Base-by-base conservation (phyloP, 768 basidiomycete species). In the Mycena vitilis region DNA sequence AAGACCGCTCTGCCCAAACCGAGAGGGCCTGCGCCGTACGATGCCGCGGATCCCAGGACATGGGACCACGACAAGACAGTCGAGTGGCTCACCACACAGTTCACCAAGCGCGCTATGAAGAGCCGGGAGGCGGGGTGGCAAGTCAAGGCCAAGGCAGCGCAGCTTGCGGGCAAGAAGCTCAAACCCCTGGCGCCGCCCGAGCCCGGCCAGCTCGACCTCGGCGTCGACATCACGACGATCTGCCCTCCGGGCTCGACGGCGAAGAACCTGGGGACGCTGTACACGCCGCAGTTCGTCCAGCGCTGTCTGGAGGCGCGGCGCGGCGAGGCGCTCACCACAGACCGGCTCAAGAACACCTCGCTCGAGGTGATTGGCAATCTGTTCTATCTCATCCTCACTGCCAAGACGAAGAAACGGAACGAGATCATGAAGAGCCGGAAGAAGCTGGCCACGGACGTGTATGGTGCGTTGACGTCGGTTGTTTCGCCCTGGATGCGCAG, bases 371-470 rank as follows among this genome's bases (percentile, higher is more conserved):
- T 73, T 16, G 77, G 74, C 22, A 45, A 56, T 25, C 59, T 81
- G 23, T 74, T 71, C 56, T 77, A 81, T 65, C 61, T 79, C 15
- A 70, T 79, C 60, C 38, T 81, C 57, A 73, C 74, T 20, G 79
- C 80, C 34, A 78, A 78, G 72, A 76, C 78, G 36, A 68, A 60
- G 69, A 75, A 69, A 65, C 71, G 80, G 52, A 78, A 71, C 20
- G 75, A 68, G 38, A 74, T 79, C 15, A 81, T 81, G 78, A 78
- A 78, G 73, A 80, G 76, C 60, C 75, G 80, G 44, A 78, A 78
- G 66, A 69, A 55, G 61, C 42, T 78, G 10, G 66, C 36, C 4
- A 30, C 71, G 12, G 71, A 72, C 15, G 57, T 62, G 16, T 78
- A 80, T 59, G 79, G 77, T 78, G 63, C 18, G 76, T 60, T 44